Evolutionary conservation across 2,329 filamentous ascomycete genomes (phyloP), one percentile per base, ranked within the genome.

Genomic region (Colletotrichum incanum): DNA sequence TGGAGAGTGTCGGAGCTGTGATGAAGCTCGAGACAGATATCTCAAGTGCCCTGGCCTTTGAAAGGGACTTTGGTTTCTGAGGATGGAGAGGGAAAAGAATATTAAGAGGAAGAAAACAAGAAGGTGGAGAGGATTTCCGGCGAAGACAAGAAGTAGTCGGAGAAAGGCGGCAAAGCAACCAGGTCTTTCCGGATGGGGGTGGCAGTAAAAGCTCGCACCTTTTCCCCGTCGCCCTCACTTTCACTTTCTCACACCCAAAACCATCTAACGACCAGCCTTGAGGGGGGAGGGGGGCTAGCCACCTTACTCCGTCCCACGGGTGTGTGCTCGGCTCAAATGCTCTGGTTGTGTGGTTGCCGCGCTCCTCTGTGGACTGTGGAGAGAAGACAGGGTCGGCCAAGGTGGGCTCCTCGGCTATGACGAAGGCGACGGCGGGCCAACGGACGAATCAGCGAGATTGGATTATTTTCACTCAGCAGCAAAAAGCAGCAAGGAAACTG

Each of bases 81-180:
- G 71, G 70, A 67, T 74, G 74, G 75, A 65, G 74, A 73, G 74
- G 75, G 73, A 77, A 72, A 74, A 72, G 77, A 76, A 73, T 75
- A 74, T 68, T 68, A 69, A 72, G 58, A 72, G 65, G 69, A 69
- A 39, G 69, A 64, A 41, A 59, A 59, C 18, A 26, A 54, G 41
- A 76, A 74, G 71, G 74, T 74, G 75, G 76, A 76, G 78, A 76
- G 78, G 77, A 74, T 78, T 78, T 78, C 75, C 65, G 72, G 58
- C 63, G 64, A 69, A 71, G 71, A 71, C 31, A 56, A 50, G 65
- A 71, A 73, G 71, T 65, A 73, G 63, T 64, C 69, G 52, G 65
- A 69, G 52, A 63, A 62, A 55, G 67, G 67, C 61, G 56, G 59
- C 65, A 68, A 64, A 47, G 58, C 59, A 55, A 55, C 31, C 43